Percentiles rank a stretch among this genome's conserved stretches.
These are phyloP conservation scores for Nicotiana sylvestris DNA, from an alignment of 257 asterid species.

Conservation along the genomic window DNA sequence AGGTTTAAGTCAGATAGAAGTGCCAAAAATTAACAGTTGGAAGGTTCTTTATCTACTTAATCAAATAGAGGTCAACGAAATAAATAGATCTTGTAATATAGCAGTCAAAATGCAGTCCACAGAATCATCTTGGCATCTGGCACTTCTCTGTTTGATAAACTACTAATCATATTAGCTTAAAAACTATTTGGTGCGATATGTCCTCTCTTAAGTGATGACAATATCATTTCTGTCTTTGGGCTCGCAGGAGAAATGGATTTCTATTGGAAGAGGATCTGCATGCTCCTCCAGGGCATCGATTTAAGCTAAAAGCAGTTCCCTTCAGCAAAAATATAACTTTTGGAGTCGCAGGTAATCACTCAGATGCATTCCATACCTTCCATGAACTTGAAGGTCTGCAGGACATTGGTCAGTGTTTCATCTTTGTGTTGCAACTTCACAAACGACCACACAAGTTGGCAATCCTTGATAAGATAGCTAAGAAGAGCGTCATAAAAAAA, in stretches of 20 bases:
- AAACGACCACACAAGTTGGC: neutral
- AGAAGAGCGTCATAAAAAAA: neutral
- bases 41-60: neutral
- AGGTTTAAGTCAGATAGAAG: neutral
- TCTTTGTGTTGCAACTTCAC: neutral
- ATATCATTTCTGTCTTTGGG: constrained; percentile 5
- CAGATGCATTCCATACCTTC: constrained; percentile 1
- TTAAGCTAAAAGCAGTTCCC: constrained; percentile 86
- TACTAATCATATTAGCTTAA: neutral
- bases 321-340: constrained; percentile 88
- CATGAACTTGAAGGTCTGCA: neutral
- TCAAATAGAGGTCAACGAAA: neutral
- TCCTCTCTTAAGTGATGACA: neutral
- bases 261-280: constrained; percentile 66
- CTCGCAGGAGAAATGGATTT: constrained; percentile 87
- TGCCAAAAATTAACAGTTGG: neutral
- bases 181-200: neutral
- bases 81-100: neutral
- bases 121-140: neutral
- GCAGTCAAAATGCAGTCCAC: neutral
- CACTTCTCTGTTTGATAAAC: neutral
- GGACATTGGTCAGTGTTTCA: neutral
- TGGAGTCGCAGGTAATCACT: constrained; percentile 64
- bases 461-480: neutral
- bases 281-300: constrained; percentile 86